A percentile compares a stretch with the other conserved stretches of the same genome.
Evolutionary conservation across 148 eudicot species (phyloP).

Genomic region (Limonium bicolor): DNA sequence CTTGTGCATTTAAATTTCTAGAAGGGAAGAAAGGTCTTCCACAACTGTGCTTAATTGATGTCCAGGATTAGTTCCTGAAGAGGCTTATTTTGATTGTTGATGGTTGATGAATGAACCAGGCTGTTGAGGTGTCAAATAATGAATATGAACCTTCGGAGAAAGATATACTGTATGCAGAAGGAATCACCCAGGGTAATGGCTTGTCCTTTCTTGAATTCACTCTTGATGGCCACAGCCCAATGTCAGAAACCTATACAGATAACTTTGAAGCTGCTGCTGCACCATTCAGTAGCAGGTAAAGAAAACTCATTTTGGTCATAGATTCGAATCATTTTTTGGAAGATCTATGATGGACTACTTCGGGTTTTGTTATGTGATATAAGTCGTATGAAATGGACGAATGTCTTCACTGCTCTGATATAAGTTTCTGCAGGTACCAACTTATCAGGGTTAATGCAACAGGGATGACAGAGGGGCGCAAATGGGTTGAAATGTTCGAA

Average conservation of each 20-base stretch:
- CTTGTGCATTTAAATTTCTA: too few relatives aligned
- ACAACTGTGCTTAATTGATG: too few relatives aligned
- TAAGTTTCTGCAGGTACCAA: constrained; percentile 39
- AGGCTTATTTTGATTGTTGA: too few relatives aligned
- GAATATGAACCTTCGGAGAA: constrained; percentile 93
- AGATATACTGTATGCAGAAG: constrained; percentile 93
- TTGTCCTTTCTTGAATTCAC: constrained; percentile 96
- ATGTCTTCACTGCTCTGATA: neutral
- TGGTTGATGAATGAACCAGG: too few relatives aligned
- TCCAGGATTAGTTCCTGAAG: too few relatives aligned
- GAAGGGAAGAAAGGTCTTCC: too few relatives aligned
- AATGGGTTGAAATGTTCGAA: constrained; percentile 98
- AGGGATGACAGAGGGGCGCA: constrained; percentile 89
- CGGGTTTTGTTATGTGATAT: too few relatives aligned
- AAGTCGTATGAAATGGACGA: too few relatives aligned
- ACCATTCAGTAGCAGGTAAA: constrained; percentile 62
- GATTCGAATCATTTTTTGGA: too few relatives aligned
- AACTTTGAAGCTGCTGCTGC: constrained; percentile 59
- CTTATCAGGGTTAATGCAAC: constrained; percentile 84
- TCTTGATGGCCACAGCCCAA: constrained; percentile 86
- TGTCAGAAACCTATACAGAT: constrained; percentile 75
- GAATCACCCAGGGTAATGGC: constrained; percentile 92
- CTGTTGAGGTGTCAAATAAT: constrained; percentile 93
- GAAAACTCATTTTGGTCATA: neutral
- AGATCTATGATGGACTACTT: too few relatives aligned